phyloP scores from a whole-genome alignment of 2,329 filamentous ascomycete genomes.

The Monosporascus sp. region DNA sequence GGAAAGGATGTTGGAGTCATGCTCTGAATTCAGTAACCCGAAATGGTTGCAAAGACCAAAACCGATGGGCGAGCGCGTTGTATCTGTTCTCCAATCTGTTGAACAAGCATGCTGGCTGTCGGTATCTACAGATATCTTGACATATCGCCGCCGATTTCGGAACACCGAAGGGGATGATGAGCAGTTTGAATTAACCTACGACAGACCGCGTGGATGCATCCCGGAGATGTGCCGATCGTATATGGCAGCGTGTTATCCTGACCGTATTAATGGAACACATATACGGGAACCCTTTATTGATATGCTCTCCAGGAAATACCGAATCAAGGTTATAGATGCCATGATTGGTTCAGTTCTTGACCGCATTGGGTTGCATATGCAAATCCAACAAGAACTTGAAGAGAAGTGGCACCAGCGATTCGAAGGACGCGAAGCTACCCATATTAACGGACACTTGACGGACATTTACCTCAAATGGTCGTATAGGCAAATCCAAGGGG shows the following conservation, averaged over 20 bases:
- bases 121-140: too few relatives aligned
- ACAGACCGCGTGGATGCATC: too few relatives aligned
- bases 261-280: background rate
- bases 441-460: too few relatives aligned
- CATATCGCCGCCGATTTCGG: too few relatives aligned
- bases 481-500: background rate
- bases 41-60: background rate
- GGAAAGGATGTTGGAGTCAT: background rate
- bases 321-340: background rate
- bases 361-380: background rate
- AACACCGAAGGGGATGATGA: too few relatives aligned
- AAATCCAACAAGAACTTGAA: too few relatives aligned
- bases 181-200: too few relatives aligned
- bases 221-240: too few relatives aligned
- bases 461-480: background rate
- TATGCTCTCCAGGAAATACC: background rate
- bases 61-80: background rate
- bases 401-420: too few relatives aligned
- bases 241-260: too few relatives aligned
- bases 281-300: background rate
- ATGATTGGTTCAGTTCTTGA: background rate
- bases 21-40: background rate
- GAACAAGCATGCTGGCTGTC: background rate
- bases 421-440: too few relatives aligned
- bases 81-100: background rate